Conservation (phyloP, 2,329 filamentous ascomycete species). For the Alternaria atra region DNA sequence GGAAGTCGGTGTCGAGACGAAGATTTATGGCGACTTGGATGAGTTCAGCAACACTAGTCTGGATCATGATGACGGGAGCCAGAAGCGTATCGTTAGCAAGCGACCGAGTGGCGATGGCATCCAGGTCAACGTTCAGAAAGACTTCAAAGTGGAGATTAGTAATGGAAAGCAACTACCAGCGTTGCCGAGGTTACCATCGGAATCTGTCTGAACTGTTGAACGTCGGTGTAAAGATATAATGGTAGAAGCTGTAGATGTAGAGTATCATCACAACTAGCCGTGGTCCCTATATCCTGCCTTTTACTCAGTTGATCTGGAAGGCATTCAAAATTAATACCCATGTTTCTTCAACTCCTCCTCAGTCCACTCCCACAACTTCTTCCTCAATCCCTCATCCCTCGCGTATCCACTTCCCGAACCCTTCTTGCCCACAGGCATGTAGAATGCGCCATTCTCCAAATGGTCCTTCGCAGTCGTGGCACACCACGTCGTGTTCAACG, state of each 20-base stretch:
- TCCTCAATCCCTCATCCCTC: slow-evolving; percentile 43
- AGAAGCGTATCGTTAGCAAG: slow-evolving; percentile 4
- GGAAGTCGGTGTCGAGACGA: not conserved
- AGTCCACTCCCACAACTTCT: slow-evolving; percentile 52
- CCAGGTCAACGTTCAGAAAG: slow-evolving; percentile 9
- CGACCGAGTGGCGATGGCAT: not conserved
- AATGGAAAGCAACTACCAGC: not conserved
- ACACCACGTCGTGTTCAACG: slow-evolving; percentile 56
- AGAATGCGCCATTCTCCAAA: slow-evolving; percentile 56
- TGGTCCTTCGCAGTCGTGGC: slow-evolving; percentile 44
- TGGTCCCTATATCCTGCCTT: not conserved
- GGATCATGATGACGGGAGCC: not conserved
- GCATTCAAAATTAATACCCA: slow-evolving; percentile 32
- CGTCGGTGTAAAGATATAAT: not conserved
- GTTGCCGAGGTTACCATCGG: not conserved
- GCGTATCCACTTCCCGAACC: slow-evolving; percentile 34
- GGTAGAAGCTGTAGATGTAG: not conserved
- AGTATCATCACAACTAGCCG: not conserved
- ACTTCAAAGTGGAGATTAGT: slow-evolving; percentile 9
- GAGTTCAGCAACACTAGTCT: not conserved
- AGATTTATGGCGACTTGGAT: slow-evolving; percentile 12
- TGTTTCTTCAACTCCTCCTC: slow-evolving; percentile 46
- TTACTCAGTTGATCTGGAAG: not conserved
- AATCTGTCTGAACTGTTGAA: not conserved
- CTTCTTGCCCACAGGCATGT: slow-evolving; percentile 46